phyloP scores from a whole-genome alignment of 139 green algal genomes.

The Chlamydomonas sphaeroides region DNA sequence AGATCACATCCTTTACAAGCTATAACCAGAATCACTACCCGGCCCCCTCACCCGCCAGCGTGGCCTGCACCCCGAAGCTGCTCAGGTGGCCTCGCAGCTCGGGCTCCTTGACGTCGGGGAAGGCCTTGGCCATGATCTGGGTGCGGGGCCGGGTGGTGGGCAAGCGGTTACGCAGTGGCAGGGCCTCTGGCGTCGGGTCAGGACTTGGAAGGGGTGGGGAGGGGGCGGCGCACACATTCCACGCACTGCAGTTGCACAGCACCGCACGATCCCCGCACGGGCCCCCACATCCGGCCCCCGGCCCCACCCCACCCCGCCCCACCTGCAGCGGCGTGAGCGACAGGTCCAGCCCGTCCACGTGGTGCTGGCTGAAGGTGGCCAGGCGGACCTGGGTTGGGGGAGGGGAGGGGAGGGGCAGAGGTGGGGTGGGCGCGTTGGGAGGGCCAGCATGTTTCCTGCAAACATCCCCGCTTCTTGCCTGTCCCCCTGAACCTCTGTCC shows the following conservation, averaged over 20 bases:
- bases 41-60: slow-evolving; percentile 71
- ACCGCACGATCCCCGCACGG: too few relatives aligned
- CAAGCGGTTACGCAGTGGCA: background rate
- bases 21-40: too few relatives aligned
- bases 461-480: too few relatives aligned
- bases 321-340: slow-evolving; percentile 76
- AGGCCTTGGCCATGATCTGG: slow-evolving; percentile 58
- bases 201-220: background rate
- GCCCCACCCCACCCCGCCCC: background rate
- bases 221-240: background rate
- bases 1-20: too few relatives aligned
- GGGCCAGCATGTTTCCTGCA: too few relatives aligned
- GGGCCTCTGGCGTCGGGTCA: too few relatives aligned
- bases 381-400: slow-evolving; percentile 80
- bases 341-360: slow-evolving; percentile 96
- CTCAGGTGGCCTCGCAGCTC: slow-evolving; percentile 81
- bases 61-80: slow-evolving; percentile 86
- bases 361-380: slow-evolving; percentile 95
- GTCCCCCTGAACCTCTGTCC: too few relatives aligned
- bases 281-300: too few relatives aligned
- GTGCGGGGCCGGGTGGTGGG: background rate
- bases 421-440: too few relatives aligned
- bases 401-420: background rate
- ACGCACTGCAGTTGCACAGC: too few relatives aligned
- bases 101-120: slow-evolving; percentile 71